Conservation (phyloP, 1,139 yeast genomes). For the Candida sp. region DNA sequence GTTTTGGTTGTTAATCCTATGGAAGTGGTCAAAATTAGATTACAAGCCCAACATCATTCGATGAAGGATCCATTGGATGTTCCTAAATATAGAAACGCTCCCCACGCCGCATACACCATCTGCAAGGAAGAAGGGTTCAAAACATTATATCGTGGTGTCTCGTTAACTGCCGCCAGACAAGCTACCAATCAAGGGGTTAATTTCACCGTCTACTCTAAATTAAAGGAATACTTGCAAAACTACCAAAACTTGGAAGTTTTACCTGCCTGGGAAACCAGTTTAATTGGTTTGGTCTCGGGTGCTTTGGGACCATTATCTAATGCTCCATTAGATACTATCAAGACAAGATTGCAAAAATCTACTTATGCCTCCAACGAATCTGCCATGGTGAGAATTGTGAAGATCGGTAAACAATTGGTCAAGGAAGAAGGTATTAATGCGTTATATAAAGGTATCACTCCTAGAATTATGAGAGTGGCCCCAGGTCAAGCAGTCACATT, state of each 20-base stretch:
- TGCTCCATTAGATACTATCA: conserved; percentile 96
- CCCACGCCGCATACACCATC: conserved; percentile 84
- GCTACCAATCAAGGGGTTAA: conserved; percentile 99
- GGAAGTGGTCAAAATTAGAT: conserved; percentile 94
- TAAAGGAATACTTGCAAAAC: conserved; percentile 68
- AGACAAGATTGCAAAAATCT: conserved; percentile 95
- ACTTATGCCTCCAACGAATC: conserved; percentile 68
- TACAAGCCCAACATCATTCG: conserved; percentile 94
- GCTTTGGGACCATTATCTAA: conserved; percentile 97
- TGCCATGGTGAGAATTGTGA: conserved; percentile 70
- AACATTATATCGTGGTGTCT: conserved; percentile 91
- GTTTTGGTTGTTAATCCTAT: conserved; percentile 93
- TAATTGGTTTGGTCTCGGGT: conserved; percentile 89
- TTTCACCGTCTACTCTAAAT: conserved; percentile 89
- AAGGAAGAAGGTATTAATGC: conserved; percentile 89
- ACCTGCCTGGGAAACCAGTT: conserved; percentile 93
- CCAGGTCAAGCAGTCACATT: conserved; percentile 99
- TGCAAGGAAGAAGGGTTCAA: conserved; percentile 88
- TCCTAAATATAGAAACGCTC: conserved; percentile 91
- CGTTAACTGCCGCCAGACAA: conserved; percentile 95
- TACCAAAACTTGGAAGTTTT: conserved; percentile 63
- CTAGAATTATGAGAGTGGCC: conserved; percentile 98
- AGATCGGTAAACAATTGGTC: conserved; percentile 78
- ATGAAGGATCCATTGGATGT: conserved; percentile 76
- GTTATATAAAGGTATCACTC: conserved; percentile 94